Conservation (phyloP, 2,329 filamentous ascomycete genomes). For the Trichoderma koningii region DNA sequence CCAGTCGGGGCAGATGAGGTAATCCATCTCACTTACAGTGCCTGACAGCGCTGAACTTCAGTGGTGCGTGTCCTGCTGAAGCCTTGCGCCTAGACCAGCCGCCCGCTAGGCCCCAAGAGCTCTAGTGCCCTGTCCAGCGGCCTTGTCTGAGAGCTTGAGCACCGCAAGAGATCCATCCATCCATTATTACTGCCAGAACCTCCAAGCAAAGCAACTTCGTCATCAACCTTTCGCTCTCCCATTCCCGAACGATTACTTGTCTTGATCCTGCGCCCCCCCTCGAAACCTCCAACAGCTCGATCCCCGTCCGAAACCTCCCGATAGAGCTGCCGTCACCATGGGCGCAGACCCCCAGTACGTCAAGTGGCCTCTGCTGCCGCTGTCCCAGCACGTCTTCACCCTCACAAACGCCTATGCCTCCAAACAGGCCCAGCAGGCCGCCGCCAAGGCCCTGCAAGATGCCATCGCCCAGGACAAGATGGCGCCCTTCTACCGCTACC, state of each 20-base stretch:
- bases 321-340: conserved; percentile 53
- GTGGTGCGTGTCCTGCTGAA: conserved; percentile 30
- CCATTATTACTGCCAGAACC: background rate
- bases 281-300: background rate
- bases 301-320: background rate
- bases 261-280: background rate
- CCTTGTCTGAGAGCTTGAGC: conserved; percentile 25
- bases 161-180: too few species aligned
- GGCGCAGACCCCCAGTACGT: conserved; percentile 82
- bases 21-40: background rate
- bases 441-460: conserved; percentile 75
- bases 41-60: background rate
- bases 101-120: conserved; percentile 12
- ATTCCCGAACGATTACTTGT: background rate
- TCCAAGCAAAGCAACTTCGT: conserved; percentile 21
- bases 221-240: conserved; percentile 9
- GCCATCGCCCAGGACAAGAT: conserved; percentile 83
- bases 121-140: background rate
- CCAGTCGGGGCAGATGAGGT: conserved; percentile 5
- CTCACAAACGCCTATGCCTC: conserved; percentile 78
- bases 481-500: conserved; percentile 82
- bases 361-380: conserved; percentile 78
- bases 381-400: conserved; percentile 84
- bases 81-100: conserved; percentile 27
- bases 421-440: conserved; percentile 65